These are phyloP conservation scores for Cytospora piceae DNA, from an alignment of 2,329 filamentous ascomycete species.

Conservation along the genomic window DNA sequence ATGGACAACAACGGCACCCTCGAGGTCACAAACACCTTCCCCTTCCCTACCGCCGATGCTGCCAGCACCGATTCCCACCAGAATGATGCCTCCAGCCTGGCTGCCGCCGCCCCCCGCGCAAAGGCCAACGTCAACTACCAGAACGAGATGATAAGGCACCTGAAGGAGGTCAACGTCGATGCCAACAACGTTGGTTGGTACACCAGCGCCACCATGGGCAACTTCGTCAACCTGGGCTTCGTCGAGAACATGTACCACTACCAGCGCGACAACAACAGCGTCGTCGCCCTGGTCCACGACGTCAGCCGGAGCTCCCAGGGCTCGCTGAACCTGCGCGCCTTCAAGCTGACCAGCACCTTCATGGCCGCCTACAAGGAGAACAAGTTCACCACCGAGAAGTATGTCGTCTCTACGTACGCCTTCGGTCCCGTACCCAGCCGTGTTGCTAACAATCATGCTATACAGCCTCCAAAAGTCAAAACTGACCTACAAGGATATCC, in stretches of 20 bases:
- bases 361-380: conserved; percentile 93
- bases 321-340: conserved; percentile 85
- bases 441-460: neutral
- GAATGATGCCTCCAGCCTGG: conserved; percentile 73
- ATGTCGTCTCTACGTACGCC: conserved; percentile 42
- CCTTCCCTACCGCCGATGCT: conserved; percentile 83
- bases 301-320: conserved; percentile 94
- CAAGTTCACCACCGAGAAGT: conserved; percentile 97
- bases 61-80: conserved; percentile 72
- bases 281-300: conserved; percentile 90
- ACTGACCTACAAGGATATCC: conserved; percentile 89
- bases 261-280: conserved; percentile 91
- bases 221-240: conserved; percentile 92
- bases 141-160: conserved; percentile 94
- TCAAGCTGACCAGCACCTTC: conserved; percentile 85
- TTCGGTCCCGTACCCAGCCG: neutral
- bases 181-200: conserved; percentile 99
- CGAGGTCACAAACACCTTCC: conserved; percentile 93
- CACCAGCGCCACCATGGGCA: conserved; percentile 97
- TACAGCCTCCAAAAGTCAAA: conserved; percentile 89
- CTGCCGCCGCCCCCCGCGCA: conserved; percentile 86
- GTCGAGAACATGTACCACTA: conserved; percentile 98
- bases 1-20: conserved; percentile 84
- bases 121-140: conserved; percentile 90
- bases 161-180: conserved; percentile 97